phyloP scores from a whole-genome alignment of 2,329 filamentous ascomycete species.

The Aspergillus tubingensis region DNA sequence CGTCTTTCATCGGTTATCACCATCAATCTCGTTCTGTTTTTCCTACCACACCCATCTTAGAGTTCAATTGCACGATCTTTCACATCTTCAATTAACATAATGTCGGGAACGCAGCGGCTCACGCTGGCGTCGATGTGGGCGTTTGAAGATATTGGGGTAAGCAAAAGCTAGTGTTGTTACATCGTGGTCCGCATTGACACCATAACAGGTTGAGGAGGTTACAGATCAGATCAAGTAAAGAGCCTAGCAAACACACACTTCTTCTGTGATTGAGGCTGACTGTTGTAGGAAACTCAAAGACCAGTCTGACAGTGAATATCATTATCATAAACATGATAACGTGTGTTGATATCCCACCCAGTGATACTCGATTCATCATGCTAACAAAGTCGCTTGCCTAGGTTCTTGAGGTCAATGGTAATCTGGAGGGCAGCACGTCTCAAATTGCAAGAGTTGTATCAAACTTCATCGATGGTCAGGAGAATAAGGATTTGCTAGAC shows the following conservation, averaged over 20 bases:
- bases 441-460: slow-evolving; percentile 21
- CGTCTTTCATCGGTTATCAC: not conserved
- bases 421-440: slow-evolving; percentile 12
- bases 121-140: slow-evolving; percentile 36
- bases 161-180: not conserved
- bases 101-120: slow-evolving; percentile 24
- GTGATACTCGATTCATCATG: not conserved
- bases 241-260: not conserved
- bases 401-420: slow-evolving; percentile 31
- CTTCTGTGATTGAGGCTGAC: slow-evolving; percentile 3
- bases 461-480: slow-evolving; percentile 32
- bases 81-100: not conserved
- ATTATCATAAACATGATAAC: slow-evolving; percentile 27
- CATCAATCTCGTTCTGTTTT: not conserved
- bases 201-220: slow-evolving; percentile 28
- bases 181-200: slow-evolving; percentile 6
- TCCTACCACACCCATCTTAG: not conserved
- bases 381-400: slow-evolving; percentile 12
- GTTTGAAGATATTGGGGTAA: slow-evolving; percentile 35
- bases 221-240: slow-evolving; percentile 25
- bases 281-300: slow-evolving; percentile 12
- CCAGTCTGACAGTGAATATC: slow-evolving; percentile 18
- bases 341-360: slow-evolving; percentile 18
- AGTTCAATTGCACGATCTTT: not conserved
- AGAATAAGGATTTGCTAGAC: slow-evolving; percentile 35